Conservation (phyloP, 768 basidiomycete species). For the Saitozyma sp. region DNA sequence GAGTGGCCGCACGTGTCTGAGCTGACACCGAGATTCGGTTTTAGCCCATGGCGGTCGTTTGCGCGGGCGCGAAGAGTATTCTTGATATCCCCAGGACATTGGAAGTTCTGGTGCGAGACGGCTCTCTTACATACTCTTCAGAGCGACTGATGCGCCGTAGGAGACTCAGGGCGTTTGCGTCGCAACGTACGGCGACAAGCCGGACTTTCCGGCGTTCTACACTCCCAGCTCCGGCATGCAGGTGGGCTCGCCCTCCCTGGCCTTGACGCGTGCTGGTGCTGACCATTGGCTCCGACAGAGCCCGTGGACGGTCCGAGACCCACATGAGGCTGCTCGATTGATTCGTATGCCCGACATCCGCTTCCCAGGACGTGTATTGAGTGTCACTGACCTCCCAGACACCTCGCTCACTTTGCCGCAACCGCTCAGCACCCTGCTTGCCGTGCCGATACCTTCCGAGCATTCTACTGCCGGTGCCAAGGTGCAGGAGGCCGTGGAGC, state of each 20-base stretch:
- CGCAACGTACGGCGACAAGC: conserved; percentile 68
- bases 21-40: background rate
- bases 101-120: conserved; percentile 52
- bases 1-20: background rate
- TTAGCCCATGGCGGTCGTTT: conserved; percentile 79
- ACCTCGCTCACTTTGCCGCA: conserved; percentile 69
- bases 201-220: conserved; percentile 95
- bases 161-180: conserved; percentile 96
- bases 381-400: conserved; percentile 56
- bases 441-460: conserved; percentile 81
- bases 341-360: conserved; percentile 13
- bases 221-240: conserved; percentile 73
- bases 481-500: conserved; percentile 77
- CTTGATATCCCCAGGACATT: conserved; percentile 76
- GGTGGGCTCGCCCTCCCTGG: conserved; percentile 56
- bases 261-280: background rate
- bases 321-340: conserved; percentile 68
- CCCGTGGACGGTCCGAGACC: conserved; percentile 72
- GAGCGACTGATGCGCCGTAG: conserved; percentile 54
- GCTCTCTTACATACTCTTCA: too few relatives aligned
- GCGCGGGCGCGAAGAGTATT: conserved; percentile 92
- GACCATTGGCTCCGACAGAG: conserved; percentile 57
- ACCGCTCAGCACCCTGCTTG: conserved; percentile 76
- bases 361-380: background rate
- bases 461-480: conserved; percentile 66